Base-by-base conservation (phyloP, 2,329 filamentous ascomycete species). In the Pyrenochaeta sp. region DNA sequence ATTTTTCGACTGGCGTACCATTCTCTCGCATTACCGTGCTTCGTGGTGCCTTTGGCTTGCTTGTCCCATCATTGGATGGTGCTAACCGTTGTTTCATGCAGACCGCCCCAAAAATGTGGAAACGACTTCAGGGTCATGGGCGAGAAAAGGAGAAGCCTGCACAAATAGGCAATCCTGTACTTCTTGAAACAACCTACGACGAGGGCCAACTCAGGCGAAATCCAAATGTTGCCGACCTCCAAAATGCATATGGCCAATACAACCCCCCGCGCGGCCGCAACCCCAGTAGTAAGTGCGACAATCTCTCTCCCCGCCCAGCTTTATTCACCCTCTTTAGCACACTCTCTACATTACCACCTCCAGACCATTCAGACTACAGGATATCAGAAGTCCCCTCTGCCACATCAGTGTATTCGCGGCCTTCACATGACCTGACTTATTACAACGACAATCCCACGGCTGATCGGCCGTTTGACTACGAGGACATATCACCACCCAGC, bases 391-490 rank as follows among this genome's bases (percentile, higher is more conserved):
- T 65, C 7, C 66, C 68, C 7, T 71, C 72, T 32, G 64, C 68
- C 18, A 88, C 87, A 29, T 89, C 88, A 14, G 62, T 87, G 41
- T 89, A 90, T 69, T 86, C 86, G 40, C 81, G 84, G 69, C 81
- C 78, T 39, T 85, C 80, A 55, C 80, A 81, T 12, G 60, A 65
- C 21, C 18, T 58, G 18, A 63, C 58, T 17, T 62, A 69, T 45
- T 62, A 56, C 47, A 59, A 65, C 54, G 54, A 67, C 20, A 58
- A 69, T 21, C 59, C 56, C n/a, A 47, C 60, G 11, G 47, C 58
- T 20, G 45, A 49, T 30, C 49, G 60, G 12, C 59, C 54, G 30
- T 72, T 51, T 63, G 64, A 57, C 11, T 67, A 67, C 66, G 69
- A 49, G 35, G 70, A 78, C 72, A 53, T 72, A 51, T 73, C 74